A percentile compares a stretch with the other conserved stretches of the same genome.
phyloP scores from a whole-genome alignment of 192 early-diverging fungal genomes.

The Haplosporangium gracile region DNA sequence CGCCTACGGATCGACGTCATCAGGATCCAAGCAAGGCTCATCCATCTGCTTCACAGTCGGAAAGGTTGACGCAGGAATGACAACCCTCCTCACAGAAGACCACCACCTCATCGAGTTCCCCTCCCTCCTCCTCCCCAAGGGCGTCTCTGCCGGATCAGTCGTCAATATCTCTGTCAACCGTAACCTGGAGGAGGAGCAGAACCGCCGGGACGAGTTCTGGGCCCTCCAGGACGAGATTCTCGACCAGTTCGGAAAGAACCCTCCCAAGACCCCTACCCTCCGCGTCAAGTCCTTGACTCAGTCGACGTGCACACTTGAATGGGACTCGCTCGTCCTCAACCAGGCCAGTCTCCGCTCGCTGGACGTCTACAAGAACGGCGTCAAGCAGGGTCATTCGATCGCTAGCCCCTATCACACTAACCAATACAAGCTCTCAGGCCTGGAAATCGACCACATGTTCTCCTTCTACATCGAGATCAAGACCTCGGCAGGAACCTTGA shows the following conservation, averaged over 20 bases:
- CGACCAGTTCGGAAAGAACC: conserved; percentile 78
- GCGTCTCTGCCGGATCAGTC: conserved; percentile 93
- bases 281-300: conserved; percentile 82
- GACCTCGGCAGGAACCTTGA: conserved; percentile 90
- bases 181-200: conserved; percentile 87
- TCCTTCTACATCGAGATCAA: conserved; percentile 90
- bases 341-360: conserved; percentile 86
- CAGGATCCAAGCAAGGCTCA: conserved; percentile 34
- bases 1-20: not conserved
- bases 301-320: conserved; percentile 91
- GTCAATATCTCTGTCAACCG: conserved; percentile 96
- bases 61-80: conserved; percentile 96
- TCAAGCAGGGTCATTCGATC: conserved; percentile 77
- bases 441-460: conserved; percentile 93
- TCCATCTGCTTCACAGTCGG: conserved; percentile 90
- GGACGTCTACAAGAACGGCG: conserved; percentile 92
- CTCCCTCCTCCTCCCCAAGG: conserved; percentile 93
- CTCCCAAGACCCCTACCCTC: conserved; percentile 86
- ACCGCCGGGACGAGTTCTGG: conserved; percentile 83
- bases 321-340: conserved; percentile 91
- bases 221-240: conserved; percentile 90
- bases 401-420: conserved; percentile 58
- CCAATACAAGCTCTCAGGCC: conserved; percentile 85
- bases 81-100: conserved; percentile 95
- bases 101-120: conserved; percentile 99